phyloP scores from a whole-genome alignment of 148 eudicot genomes.

The Polygonum maritimum region DNA sequence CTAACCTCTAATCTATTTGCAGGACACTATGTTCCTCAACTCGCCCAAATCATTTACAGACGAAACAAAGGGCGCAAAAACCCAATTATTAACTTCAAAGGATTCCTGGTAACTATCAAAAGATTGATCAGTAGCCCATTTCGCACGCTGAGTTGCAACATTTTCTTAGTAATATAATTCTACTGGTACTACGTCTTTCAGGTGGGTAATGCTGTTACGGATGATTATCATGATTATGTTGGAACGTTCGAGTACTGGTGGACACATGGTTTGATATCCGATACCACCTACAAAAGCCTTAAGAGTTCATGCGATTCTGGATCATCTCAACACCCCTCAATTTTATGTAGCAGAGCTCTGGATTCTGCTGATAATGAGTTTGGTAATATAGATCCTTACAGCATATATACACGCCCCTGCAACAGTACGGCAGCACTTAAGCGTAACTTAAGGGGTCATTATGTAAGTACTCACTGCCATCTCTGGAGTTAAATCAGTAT shows the following conservation, averaged over 20 bases:
- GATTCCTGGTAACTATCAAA: constrained; percentile 54
- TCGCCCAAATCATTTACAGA: constrained; percentile 62
- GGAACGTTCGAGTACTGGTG: constrained; percentile 98
- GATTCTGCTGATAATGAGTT: constrained; percentile 46
- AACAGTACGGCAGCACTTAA: constrained; percentile 31
- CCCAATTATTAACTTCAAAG: constrained; percentile 75
- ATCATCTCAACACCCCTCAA: constrained; percentile 67
- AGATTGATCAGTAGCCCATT: background rate
- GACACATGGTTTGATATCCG: constrained; percentile 86
- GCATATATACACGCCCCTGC: constrained; percentile 70
- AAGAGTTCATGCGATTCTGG: constrained; percentile 38
- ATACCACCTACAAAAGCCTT: constrained; percentile 60
- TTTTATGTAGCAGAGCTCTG: constrained; percentile 41
- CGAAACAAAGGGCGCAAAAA: constrained; percentile 61
- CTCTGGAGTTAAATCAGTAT: background rate
- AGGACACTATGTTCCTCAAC: constrained; percentile 94
- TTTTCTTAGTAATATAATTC: background rate
- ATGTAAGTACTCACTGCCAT: constrained; percentile 39
- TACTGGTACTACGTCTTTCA: constrained; percentile 14
- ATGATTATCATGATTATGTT: constrained; percentile 71
- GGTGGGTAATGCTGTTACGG: constrained; percentile 95
- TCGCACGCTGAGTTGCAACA: background rate
- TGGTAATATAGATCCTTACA: constrained; percentile 85
- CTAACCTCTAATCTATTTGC: constrained; percentile 12
- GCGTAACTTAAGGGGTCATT: constrained; percentile 55